Conservation (phyloP, 805 yeast genomes). For the Tetrapisispora fleetii region DNA sequence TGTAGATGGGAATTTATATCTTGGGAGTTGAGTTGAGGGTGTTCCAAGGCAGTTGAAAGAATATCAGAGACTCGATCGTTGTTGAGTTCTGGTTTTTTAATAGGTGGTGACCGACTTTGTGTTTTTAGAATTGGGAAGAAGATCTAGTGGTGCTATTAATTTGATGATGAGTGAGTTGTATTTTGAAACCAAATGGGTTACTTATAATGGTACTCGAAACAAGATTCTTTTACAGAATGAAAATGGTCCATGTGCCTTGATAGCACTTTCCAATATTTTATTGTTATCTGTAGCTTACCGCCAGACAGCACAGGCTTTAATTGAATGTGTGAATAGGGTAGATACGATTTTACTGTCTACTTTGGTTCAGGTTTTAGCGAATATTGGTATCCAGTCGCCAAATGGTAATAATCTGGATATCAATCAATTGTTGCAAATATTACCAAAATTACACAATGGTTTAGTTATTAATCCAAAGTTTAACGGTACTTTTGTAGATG, state of each 20-base stretch:
- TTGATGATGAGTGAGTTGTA: conserved; percentile 9
- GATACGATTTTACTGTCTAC: conserved; percentile 30
- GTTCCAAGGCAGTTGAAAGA: no score
- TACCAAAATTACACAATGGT: conserved; percentile 64
- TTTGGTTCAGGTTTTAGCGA: conserved; percentile 43
- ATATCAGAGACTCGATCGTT: no score
- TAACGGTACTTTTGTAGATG: conserved; percentile 47
- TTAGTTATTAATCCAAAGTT: conserved; percentile 64
- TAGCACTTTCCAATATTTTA: conserved; percentile 66
- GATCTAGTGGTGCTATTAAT: neutral
- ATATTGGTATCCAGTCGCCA: conserved; percentile 31
- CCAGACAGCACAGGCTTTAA: conserved; percentile 9
- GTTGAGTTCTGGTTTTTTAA: no score
- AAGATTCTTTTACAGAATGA: conserved; percentile 63
- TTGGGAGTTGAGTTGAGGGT: no score
- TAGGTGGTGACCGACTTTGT: no score
- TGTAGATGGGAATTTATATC: no score
- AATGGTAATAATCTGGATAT: conserved; percentile 25
- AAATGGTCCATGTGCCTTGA: conserved; percentile 84
- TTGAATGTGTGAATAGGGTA: conserved; percentile 26
- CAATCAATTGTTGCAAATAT: conserved; percentile 37
- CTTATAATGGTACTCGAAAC: conserved; percentile 28
- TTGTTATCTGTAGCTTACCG: conserved; percentile 36
- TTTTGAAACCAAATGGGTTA: conserved; percentile 17
- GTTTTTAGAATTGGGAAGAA: no score